A percentile compares a stretch with the other conserved stretches of the same genome.
Evolutionary conservation across 2,329 filamentous ascomycete species (phyloP).

Genomic region (Colletotrichum spinosum): DNA sequence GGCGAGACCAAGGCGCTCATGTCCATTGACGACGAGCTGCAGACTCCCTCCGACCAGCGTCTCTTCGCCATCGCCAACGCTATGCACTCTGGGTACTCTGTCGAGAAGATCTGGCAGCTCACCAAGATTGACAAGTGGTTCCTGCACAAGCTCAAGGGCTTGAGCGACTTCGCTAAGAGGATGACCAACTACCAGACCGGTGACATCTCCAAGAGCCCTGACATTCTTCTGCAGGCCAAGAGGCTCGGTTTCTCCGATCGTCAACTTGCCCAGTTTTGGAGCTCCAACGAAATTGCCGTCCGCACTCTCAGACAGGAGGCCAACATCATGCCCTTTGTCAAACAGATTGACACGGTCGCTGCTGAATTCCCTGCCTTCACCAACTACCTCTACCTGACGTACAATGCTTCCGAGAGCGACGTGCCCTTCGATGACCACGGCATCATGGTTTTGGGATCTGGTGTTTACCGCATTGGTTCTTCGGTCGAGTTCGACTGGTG

Average conservation of each 20-base stretch:
- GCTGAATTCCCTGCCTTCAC: constrained; percentile 95
- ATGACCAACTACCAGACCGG: constrained; percentile 76
- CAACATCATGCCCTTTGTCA: constrained; percentile 88
- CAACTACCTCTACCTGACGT: constrained; percentile 97
- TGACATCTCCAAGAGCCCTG: constrained; percentile 72
- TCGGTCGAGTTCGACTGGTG: constrained; percentile 99
- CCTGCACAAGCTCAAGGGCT: constrained; percentile 87
- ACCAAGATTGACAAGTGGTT: constrained; percentile 99
- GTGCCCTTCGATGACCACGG: constrained; percentile 88
- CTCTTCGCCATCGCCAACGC: constrained; percentile 98
- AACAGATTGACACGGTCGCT: constrained; percentile 98
- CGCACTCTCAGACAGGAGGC: constrained; percentile 86
- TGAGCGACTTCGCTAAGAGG: constrained; percentile 87
- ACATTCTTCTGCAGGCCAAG: constrained; percentile 86
- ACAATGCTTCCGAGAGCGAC: constrained; percentile 91
- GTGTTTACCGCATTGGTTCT: constrained; percentile 96
- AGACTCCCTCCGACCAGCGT: constrained; percentile 97
- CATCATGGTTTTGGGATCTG: constrained; percentile 95
- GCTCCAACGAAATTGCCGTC: constrained; percentile 92
- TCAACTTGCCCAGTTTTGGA: constrained; percentile 93
- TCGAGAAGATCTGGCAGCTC: constrained; percentile 98
- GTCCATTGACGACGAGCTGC: constrained; percentile 95
- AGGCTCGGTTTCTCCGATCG: constrained; percentile 93
- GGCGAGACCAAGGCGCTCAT: constrained; percentile 92
- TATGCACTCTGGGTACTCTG: constrained; percentile 92